Percentiles rank a stretch among this genome's conserved stretches.
Conservation (phyloP, 768 basidiomycete genomes). For the Amylocystis lapponica region DNA sequence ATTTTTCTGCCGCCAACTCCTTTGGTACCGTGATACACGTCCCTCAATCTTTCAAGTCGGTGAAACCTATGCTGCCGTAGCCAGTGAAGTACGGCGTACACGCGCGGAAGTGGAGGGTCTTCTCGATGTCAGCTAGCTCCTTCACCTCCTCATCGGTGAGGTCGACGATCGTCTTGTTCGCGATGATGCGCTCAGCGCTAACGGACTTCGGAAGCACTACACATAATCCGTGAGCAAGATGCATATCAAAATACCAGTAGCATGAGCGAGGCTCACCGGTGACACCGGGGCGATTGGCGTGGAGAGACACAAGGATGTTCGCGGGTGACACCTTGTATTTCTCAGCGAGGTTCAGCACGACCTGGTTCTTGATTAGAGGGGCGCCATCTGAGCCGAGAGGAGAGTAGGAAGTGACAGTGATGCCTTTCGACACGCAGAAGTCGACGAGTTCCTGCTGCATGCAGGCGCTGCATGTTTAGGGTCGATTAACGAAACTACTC, state of each 20-base stretch:
- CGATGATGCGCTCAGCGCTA: slow-evolving; percentile 57
- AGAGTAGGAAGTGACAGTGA: slow-evolving; percentile 72
- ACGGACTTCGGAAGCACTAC: slow-evolving; percentile 75
- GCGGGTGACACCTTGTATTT: slow-evolving; percentile 54
- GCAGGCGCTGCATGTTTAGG: slow-evolving; percentile 39
- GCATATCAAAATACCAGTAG: slow-evolving; percentile 11
- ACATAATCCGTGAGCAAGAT: slow-evolving; percentile 1
- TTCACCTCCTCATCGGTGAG: slow-evolving; percentile 55
- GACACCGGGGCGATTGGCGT: slow-evolving; percentile 60
- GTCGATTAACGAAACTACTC: background rate
- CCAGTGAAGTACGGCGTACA: slow-evolving; percentile 63
- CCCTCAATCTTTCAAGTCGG: slow-evolving; percentile 18
- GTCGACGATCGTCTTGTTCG: slow-evolving; percentile 56
- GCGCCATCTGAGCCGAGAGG: slow-evolving; percentile 70
- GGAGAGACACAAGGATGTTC: slow-evolving; percentile 67
- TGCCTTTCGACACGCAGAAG: slow-evolving; percentile 57
- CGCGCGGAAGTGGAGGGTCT: slow-evolving; percentile 57
- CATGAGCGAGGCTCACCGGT: slow-evolving; percentile 43
- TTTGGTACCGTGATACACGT: too few relatives aligned
- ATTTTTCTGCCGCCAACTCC: too few relatives aligned
- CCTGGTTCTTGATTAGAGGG: slow-evolving; percentile 55
- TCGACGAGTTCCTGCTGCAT: slow-evolving; percentile 61
- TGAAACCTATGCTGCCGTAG: slow-evolving; percentile 58
- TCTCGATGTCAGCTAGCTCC: slow-evolving; percentile 53
- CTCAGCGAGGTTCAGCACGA: slow-evolving; percentile 56